A percentile compares a stretch with the other conserved stretches of the same genome.
Conservation (phyloP, 305 asterid species). For the Solanum aculeatissimum region DNA sequence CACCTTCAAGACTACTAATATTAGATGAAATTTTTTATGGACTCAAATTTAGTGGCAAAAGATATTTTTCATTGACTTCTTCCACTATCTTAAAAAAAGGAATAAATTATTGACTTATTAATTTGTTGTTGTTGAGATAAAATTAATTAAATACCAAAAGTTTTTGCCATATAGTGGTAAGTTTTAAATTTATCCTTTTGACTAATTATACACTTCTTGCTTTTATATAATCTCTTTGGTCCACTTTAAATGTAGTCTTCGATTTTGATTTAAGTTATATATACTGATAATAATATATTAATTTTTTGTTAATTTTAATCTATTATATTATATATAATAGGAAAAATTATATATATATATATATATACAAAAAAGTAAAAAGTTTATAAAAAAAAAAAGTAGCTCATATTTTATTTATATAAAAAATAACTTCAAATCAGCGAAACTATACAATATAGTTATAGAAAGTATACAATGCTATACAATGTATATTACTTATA, state of each 20-base stretch:
- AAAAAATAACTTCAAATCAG: too few species aligned
- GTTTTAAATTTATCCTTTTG: background rate
- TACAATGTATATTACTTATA: too few species aligned
- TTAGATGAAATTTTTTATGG: background rate
- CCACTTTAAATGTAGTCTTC: background rate
- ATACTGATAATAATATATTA: background rate
- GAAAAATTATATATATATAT: too few species aligned
- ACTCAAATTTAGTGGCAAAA: background rate
- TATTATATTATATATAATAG: too few species aligned
- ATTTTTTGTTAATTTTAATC: background rate
- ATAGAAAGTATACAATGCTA: too few species aligned
- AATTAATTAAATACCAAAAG: background rate
- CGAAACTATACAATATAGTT: too few species aligned
- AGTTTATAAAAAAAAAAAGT: too few species aligned
- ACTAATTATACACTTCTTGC: background rate
- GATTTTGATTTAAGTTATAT: background rate
- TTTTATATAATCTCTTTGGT: background rate
- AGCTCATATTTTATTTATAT: too few species aligned
- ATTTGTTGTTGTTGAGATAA: background rate
- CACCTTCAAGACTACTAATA: background rate
- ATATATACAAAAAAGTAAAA: too few species aligned
- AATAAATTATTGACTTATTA: background rate
- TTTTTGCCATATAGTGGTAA: background rate
- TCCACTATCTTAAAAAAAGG: background rate
- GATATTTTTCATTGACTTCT: background rate